These are phyloP conservation scores for Claviceps sp. DNA, from an alignment of 2,329 filamentous ascomycete genomes.

Conservation along the genomic window DNA sequence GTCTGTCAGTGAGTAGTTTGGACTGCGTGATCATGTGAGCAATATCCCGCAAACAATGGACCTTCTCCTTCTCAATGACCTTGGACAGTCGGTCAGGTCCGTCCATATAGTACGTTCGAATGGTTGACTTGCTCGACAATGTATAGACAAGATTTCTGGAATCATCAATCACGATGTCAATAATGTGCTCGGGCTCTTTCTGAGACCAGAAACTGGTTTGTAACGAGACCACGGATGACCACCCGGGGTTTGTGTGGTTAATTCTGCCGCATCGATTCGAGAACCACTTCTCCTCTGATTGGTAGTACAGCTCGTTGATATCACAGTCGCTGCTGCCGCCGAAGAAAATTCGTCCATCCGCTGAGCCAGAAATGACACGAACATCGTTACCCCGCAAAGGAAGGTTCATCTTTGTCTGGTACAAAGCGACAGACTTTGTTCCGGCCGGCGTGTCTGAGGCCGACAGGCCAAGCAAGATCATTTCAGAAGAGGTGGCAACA, in stretches of 20 bases:
- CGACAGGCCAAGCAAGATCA: conserved; percentile 75
- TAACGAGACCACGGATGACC: conserved; percentile 47
- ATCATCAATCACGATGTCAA: conserved; percentile 78
- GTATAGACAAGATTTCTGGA: conserved; percentile 82
- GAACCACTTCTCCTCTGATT: conserved; percentile 97
- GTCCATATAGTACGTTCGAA: conserved; percentile 83
- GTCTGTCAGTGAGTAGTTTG: conserved; percentile 53
- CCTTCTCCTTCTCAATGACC: conserved; percentile 53
- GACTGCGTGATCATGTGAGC: conserved; percentile 74
- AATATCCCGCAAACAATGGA: conserved; percentile 55
- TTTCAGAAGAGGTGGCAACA: conserved; percentile 73
- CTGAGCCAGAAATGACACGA: conserved; percentile 65
- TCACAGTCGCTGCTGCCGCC: conserved; percentile 69
- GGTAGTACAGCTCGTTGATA: conserved; percentile 87
- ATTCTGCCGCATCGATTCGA: conserved; percentile 75
- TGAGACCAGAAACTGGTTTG: conserved; percentile 37
- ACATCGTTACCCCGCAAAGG: conserved; percentile 66
- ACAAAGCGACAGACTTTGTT: conserved; percentile 61
- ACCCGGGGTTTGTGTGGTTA: conserved; percentile 69
- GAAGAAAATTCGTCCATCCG: conserved; percentile 87
- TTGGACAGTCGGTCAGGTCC: conserved; percentile 44
- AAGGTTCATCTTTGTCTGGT: conserved; percentile 77
- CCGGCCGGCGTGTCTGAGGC: conserved; percentile 55
- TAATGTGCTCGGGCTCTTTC: conserved; percentile 48
- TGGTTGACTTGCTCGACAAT: conserved; percentile 74